Percentiles rank a stretch among this genome's conserved stretches.
Evolutionary conservation across 192 early-diverging fungal species (phyloP).

Genomic region (Mortierella antarctica): DNA sequence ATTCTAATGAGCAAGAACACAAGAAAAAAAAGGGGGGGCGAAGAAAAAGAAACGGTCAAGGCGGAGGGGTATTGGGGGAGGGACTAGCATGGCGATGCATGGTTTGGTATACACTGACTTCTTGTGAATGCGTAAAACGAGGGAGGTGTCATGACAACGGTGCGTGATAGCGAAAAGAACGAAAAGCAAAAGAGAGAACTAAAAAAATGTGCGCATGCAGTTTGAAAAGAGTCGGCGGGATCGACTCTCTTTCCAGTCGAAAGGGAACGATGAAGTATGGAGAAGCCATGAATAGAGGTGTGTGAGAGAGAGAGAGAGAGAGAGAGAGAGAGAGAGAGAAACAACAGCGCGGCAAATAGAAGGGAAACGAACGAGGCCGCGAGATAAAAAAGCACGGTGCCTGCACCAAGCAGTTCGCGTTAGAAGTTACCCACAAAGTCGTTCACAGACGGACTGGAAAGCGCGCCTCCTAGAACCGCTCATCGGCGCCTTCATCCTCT

Average conservation of each 20-base stretch:
- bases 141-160: too few species aligned
- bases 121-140: too few species aligned
- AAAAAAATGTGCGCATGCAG: not conserved
- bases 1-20: not conserved
- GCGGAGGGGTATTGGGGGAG: not conserved
- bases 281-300: too few species aligned
- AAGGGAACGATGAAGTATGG: too few species aligned
- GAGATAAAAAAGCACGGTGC: too few species aligned
- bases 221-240: too few species aligned
- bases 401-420: too few species aligned
- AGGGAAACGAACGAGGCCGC: not conserved
- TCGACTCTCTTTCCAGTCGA: too few species aligned
- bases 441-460: not conserved
- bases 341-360: constrained; percentile 5
- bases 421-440: too few species aligned
- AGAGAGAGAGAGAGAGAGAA: not conserved
- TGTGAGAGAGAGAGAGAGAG: not conserved
- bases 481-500: constrained; percentile 47
- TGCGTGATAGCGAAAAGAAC: not conserved
- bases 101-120: too few species aligned
- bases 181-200: not conserved
- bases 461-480: constrained; percentile 20
- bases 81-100: not conserved
- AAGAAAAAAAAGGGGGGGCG: not conserved
- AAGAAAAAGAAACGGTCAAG: not conserved